These are phyloP conservation scores for Setaria italica DNA, from an alignment of 202 grass and related monocot species.

Conservation along the genomic window DNA sequence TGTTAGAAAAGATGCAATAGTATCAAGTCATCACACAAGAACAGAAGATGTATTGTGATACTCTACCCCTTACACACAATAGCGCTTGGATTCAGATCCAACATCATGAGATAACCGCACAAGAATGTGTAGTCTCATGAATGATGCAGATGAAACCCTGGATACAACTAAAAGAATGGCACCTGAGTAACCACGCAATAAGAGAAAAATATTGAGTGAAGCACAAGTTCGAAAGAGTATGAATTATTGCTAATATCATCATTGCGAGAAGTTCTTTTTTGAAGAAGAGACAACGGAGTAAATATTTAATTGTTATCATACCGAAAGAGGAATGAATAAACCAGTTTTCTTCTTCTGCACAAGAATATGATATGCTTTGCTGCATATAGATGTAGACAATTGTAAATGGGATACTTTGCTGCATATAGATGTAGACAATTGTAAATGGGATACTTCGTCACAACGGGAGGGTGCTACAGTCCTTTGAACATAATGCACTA, in stretches of 20 bases:
- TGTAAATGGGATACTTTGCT: not conserved
- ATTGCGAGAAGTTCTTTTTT: not conserved
- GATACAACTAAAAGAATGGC: not conserved
- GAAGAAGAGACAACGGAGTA: not conserved
- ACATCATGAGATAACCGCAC: not conserved
- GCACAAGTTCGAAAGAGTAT: not conserved
- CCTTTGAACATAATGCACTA: not conserved
- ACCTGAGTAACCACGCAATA: not conserved
- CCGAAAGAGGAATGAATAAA: not conserved
- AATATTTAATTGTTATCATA: not conserved
- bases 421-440: not conserved
- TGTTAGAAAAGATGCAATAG: not conserved
- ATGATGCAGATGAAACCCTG: not conserved
- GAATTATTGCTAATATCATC: not conserved
- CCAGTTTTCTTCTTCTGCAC: not conserved
- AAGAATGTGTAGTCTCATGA: not conserved
- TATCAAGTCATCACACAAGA: not conserved
- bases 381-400: not conserved
- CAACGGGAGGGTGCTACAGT: not conserved
- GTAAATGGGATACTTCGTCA: not conserved
- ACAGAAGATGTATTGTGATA: slow-evolving; percentile 4
- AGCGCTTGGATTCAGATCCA: not conserved
- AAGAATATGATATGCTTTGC: not conserved
- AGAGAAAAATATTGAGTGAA: not conserved
- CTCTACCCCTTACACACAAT: not conserved